These are phyloP conservation scores for Saccharum spontaneum DNA, from an alignment of 176 grass and related monocot genomes.

Conservation along the genomic window DNA sequence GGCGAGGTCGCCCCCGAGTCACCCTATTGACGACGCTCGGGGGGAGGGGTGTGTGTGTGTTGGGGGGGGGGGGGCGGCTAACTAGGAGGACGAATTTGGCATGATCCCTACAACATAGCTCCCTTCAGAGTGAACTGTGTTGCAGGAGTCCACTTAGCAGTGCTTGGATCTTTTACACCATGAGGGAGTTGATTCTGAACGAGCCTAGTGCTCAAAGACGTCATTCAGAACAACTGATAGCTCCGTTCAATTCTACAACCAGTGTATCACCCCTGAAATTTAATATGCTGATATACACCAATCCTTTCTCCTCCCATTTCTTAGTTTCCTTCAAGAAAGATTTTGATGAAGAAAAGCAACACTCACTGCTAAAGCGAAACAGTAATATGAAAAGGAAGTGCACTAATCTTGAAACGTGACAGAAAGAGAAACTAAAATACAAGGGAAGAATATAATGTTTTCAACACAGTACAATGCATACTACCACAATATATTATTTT, in stretches of 20 bases:
- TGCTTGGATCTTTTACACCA: not conserved
- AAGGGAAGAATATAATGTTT: not conserved
- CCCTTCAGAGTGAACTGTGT: not conserved
- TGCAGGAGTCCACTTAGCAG: not conserved
- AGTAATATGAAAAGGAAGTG: not conserved
- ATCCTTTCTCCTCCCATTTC: not conserved
- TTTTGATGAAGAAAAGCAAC: not conserved
- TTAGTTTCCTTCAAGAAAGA: not conserved
- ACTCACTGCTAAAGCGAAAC: not conserved
- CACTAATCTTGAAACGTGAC: not conserved
- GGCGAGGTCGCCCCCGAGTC: too few species aligned
- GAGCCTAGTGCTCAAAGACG: not conserved
- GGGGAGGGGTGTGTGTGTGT: too few species aligned
- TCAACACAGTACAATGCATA: not conserved
- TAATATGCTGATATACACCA: not conserved
- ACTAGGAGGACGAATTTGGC: too few species aligned
- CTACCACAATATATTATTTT: not conserved
- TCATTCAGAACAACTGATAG: not conserved
- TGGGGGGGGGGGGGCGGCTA: too few species aligned
- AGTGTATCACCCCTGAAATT: conserved; percentile 12
- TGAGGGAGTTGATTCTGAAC: conserved; percentile 8
- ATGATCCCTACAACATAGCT: too few species aligned
- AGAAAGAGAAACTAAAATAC: not conserved
- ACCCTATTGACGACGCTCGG: too few species aligned
- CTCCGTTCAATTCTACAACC: not conserved